phyloP scores from a whole-genome alignment of 371 early-diverging fungal genomes.

The Furculomyces boomerangus region DNA sequence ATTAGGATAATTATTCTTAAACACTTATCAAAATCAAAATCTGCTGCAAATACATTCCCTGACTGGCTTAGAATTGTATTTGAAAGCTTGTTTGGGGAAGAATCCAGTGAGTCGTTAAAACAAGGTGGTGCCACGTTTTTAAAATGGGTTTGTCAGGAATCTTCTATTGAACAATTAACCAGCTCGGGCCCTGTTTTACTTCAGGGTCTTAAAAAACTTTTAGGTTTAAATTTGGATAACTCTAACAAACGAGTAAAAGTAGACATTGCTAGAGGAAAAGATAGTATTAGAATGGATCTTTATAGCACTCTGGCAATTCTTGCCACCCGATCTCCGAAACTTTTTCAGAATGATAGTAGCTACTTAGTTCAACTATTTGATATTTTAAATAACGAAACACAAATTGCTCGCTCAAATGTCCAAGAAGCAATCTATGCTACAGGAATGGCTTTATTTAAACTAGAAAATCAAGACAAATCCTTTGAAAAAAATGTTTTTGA shows the following conservation, averaged over 20 bases:
- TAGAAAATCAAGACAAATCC: neutral
- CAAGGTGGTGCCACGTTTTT: neutral
- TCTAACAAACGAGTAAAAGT: neutral
- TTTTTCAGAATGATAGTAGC: neutral
- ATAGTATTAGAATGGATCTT: neutral
- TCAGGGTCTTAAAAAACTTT: conserved; percentile 1
- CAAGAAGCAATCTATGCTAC: neutral
- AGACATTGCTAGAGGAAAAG: neutral
- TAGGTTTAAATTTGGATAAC: no score
- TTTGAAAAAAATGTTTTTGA: neutral
- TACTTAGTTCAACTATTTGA: neutral
- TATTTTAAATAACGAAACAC: neutral
- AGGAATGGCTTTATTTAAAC: neutral
- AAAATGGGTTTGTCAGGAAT: neutral
- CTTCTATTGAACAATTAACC: neutral
- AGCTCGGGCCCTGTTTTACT: neutral
- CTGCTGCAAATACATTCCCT: neutral
- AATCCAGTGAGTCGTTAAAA: neutral
- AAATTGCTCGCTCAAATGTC: neutral
- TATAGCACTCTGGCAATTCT: neutral
- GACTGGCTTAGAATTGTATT: conserved; percentile 1
- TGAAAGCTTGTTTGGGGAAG: conserved; percentile 1
- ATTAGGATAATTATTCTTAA: neutral
- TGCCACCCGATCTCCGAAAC: neutral
- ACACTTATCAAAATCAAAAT: neutral